Base-by-base conservation (phyloP, 805 yeast genomes). In the Ogataea angusta region DNA sequence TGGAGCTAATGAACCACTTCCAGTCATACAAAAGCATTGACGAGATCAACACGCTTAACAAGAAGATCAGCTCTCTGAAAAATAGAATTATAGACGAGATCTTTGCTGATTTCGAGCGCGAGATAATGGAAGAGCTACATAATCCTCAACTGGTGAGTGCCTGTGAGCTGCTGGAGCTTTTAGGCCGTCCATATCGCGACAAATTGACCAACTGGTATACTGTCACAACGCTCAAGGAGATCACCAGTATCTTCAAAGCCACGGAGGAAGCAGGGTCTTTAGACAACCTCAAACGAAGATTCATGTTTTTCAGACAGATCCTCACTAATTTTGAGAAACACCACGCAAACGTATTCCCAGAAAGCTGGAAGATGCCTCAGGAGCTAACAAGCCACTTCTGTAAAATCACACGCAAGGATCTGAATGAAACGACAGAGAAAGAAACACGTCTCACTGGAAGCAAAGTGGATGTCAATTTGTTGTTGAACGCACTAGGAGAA, bases 261-360 rank as follows among this genome's bases (percentile, higher is more conserved):
- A 72, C 79, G 10, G 97, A 89, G 52, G 99, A 93, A 63, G 99
- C 99, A 0, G 97, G 97, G 1, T 83, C 95, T 5, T 66, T 93
- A 45, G 99, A 93, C 44, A 93, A 93, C 61, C 64, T 93, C 37
- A 73, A 78, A 22, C 69, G 97, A 50, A 69, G 99, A 35, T 93
- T 79, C 59, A 75, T 89, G 23, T 91, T 84, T 59, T 85, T 87
- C 63, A 81, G 82, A 49, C 80, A 85, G 49, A 73, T 86, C 1
- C 64, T 91, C 44, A 70, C 72, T 27, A 78, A 80, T 50, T 61
- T 62, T 35, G 80, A 78, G 44, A 59, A 76, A 1, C 71, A 70
- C 23, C 78, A 74, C 50, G 56, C 69, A 1, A 51, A 61, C 6
- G 68, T 72, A 24, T 93, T 93, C 63, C 93, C 95, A 0, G 57